These are phyloP conservation scores for Macrolepiota dolichaula DNA, from an alignment of 768 basidiomycete genomes.

Conservation along the genomic window DNA sequence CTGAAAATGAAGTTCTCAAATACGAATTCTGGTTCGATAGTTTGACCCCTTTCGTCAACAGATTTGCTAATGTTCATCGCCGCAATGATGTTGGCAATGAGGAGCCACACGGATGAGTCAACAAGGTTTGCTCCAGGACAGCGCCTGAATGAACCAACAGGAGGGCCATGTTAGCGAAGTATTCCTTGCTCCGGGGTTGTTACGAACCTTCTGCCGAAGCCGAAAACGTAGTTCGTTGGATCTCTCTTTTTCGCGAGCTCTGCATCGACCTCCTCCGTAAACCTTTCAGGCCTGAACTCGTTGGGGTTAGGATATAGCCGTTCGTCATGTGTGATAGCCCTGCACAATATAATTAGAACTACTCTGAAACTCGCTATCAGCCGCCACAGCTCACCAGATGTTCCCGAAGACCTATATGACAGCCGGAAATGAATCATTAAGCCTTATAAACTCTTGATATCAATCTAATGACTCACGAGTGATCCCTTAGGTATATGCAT, in stretches of 20 bases:
- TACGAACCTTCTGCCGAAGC: slow-evolving; percentile 38
- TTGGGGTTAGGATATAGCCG: slow-evolving; percentile 46
- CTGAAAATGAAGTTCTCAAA: slow-evolving; percentile 66
- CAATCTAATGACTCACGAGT: slow-evolving; percentile 32
- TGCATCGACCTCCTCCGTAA: slow-evolving; percentile 30
- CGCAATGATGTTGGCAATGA: slow-evolving; percentile 52
- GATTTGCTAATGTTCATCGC: slow-evolving; percentile 54
- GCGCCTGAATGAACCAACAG: slow-evolving; percentile 29
- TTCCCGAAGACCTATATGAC: slow-evolving; percentile 47
- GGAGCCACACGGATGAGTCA: slow-evolving; percentile 61
- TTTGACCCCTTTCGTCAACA: slow-evolving; percentile 43
- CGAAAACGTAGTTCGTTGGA: slow-evolving; percentile 34
- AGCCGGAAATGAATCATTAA: slow-evolving; percentile 5
- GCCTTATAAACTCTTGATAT: neutral
- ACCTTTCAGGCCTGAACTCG: slow-evolving; percentile 53
- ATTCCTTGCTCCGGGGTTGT: neutral
- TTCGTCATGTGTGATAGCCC: slow-evolving; percentile 50
- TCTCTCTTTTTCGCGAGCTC: slow-evolving; percentile 24
- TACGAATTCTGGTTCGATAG: slow-evolving; percentile 43
- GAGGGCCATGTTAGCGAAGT: neutral
- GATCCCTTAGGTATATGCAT: slow-evolving; percentile 63
- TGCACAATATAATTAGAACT: slow-evolving; percentile 17
- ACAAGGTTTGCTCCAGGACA: slow-evolving; percentile 66
- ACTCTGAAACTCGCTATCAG: neutral
- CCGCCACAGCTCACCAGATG: slow-evolving; percentile 41